Conservation (phyloP, 176 grass and related monocot species). For the Lolium perenne region DNA sequence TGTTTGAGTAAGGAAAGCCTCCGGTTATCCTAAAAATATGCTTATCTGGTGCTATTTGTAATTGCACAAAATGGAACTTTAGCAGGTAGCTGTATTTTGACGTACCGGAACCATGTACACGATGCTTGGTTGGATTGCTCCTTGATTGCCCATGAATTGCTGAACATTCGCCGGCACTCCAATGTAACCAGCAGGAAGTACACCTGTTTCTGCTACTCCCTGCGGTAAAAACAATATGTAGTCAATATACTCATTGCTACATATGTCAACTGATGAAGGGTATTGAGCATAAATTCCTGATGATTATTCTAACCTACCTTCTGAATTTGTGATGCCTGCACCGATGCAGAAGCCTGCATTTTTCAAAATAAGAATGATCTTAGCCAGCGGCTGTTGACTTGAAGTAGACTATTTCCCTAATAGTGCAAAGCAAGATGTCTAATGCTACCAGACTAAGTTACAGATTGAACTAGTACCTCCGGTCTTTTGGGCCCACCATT, state of each 20-base stretch:
- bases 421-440: slow-evolving; percentile 25
- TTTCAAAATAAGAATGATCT: slow-evolving; percentile 45
- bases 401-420: slow-evolving; percentile 34
- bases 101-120: slow-evolving; percentile 98
- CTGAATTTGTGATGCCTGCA: slow-evolving; percentile 52
- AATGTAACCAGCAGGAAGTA: slow-evolving; percentile 59
- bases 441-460: slow-evolving; percentile 16
- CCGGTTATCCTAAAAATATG: slow-evolving; percentile 32
- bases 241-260: slow-evolving; percentile 36
- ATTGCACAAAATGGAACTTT: slow-evolving; percentile 4
- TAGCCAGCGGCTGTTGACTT: not conserved
- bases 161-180: slow-evolving; percentile 69
- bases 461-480: slow-evolving; percentile 53
- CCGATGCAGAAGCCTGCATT: slow-evolving; percentile 53
- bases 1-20: slow-evolving; percentile 29
- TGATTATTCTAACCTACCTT: slow-evolving; percentile 55
- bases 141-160: slow-evolving; percentile 68
- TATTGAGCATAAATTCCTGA: slow-evolving; percentile 39
- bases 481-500: slow-evolving; percentile 53
- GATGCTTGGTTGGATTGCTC: slow-evolving; percentile 77
- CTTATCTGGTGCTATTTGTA: slow-evolving; percentile 17
- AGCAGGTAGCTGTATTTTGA: slow-evolving; percentile 36
- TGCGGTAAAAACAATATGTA: slow-evolving; percentile 38
- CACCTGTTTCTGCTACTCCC: slow-evolving; percentile 59
- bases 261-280: slow-evolving; percentile 30